These are phyloP conservation scores for Yarrowia sp. DNA, from an alignment of 805 yeast species.

Conservation along the genomic window DNA sequence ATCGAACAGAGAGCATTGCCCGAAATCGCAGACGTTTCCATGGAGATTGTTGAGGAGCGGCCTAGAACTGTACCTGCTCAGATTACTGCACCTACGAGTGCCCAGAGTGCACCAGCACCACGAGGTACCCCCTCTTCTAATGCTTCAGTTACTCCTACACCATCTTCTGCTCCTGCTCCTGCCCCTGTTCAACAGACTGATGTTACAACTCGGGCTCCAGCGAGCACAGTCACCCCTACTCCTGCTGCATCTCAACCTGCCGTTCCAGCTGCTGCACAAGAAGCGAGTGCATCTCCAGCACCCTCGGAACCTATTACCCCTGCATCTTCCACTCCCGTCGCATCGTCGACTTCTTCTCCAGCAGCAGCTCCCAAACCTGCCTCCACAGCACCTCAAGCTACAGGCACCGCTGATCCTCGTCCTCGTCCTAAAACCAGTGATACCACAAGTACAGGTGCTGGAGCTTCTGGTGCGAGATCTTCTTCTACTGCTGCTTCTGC, in stretches of 20 bases:
- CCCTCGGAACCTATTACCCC: neutral
- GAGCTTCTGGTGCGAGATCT: neutral
- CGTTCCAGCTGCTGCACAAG: no score
- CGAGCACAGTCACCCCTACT: no score
- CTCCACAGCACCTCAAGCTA: no score
- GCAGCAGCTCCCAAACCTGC: neutral
- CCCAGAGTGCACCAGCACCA: neutral
- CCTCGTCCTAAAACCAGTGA: no score
- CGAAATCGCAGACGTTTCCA: neutral
- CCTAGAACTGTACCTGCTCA: no score
- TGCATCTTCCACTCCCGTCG: neutral
- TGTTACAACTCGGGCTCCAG: no score
- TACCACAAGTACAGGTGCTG: neutral
- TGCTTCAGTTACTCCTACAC: neutral
- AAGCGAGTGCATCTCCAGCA: neutral
- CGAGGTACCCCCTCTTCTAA: neutral
- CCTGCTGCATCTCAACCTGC: no score
- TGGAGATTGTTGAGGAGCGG: neutral
- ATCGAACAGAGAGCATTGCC: neutral
- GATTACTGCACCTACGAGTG: no score
- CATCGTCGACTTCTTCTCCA: neutral
- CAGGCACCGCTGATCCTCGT: no score
- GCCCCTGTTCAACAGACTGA: neutral
- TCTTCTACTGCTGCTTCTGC: neutral
- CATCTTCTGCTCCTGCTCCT: neutral